Base-by-base conservation (phyloP, 2,329 filamentous ascomycete genomes). In the Aspergillus nomiae region DNA sequence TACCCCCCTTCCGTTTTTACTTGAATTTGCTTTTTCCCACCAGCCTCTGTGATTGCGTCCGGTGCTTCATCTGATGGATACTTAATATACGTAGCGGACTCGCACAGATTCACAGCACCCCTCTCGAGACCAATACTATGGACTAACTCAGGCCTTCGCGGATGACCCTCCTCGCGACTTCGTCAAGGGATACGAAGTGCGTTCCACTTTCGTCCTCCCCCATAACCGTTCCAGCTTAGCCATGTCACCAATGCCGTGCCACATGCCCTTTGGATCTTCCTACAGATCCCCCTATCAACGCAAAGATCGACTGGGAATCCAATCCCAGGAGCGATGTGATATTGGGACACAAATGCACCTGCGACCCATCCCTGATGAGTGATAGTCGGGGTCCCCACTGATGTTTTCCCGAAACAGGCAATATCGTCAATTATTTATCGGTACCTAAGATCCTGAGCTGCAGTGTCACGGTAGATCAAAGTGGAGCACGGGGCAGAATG, bases 401-500 rank as follows among this genome's bases (percentile, higher is more conserved):
- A 26, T 55, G 51, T 38, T 24, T 55, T 38, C 14, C 51, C 51
- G 6, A 55, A 55, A 55, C n/a, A 19, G 51, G 51, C 51, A 38
- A 24, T n/a, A 38, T 55, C 51, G 51, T 55, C 30, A 55, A 55
- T 38, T 26, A 60, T 41, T 60, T 48, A 60, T 53, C 58, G 50
- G 43, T 24, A 38, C 48, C 43, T 59, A 50, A 59, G 58, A 60
- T 60, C 58, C 58, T 60, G 36, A 46, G 34, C 58, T 54, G 58
- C 50, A 36, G 58, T 60, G 58, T 60, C 58, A 60, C 50, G 50
- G 58, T 60, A 48, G 58, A 60, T 60, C 58, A 34, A 43, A 54
- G 58, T 60, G 58, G 58, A 60, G 58, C 57, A 59, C 46, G 57
- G 57, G 57, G 57, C 46, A 59, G 57, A 28, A 59, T 59, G 57